Evolutionary conservation across 305 asterid species (phyloP).

Genomic region (Fraxinus xanthoxyloides): DNA sequence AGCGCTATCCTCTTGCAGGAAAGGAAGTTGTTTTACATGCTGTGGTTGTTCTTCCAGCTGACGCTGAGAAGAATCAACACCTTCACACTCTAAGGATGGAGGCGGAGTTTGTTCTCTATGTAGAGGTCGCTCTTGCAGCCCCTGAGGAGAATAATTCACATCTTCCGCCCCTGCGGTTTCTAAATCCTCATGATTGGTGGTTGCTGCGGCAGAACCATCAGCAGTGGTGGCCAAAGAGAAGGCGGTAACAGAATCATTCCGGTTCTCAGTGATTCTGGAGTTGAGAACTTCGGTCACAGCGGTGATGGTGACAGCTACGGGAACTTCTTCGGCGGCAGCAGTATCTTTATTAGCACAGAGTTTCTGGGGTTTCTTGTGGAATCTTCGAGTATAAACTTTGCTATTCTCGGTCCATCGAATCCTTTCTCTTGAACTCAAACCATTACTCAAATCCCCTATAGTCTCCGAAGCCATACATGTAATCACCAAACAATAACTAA

Average conservation of each 20-base stretch:
- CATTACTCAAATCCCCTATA: conserved; percentile 41
- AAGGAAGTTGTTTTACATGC: background rate
- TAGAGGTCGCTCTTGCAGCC: background rate
- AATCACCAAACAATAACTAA: conserved; percentile 22
- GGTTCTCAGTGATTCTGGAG: conserved; percentile 14
- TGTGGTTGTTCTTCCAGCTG: background rate
- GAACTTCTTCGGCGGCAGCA: conserved; percentile 22
- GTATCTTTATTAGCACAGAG: conserved; percentile 19
- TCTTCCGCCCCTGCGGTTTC: conserved; percentile 14
- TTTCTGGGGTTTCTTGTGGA: conserved; percentile 29
- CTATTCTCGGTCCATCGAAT: conserved; percentile 42
- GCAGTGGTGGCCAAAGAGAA: background rate
- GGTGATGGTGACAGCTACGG: conserved; percentile 25
- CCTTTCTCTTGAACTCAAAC: conserved; percentile 42
- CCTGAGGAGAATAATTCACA: background rate
- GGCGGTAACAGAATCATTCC: background rate
- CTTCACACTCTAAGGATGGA: background rate
- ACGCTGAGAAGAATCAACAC: background rate
- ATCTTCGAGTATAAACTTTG: conserved; percentile 59
- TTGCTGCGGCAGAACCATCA: background rate
- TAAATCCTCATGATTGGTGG: background rate
- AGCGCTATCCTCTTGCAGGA: background rate
- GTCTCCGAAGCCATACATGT: conserved; percentile 76
- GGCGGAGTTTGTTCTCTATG: background rate
- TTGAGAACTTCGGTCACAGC: conserved; percentile 20